Evolutionary conservation across 2,329 filamentous ascomycete genomes (phyloP).

Genomic region (Cryphonectria carpinicola): DNA sequence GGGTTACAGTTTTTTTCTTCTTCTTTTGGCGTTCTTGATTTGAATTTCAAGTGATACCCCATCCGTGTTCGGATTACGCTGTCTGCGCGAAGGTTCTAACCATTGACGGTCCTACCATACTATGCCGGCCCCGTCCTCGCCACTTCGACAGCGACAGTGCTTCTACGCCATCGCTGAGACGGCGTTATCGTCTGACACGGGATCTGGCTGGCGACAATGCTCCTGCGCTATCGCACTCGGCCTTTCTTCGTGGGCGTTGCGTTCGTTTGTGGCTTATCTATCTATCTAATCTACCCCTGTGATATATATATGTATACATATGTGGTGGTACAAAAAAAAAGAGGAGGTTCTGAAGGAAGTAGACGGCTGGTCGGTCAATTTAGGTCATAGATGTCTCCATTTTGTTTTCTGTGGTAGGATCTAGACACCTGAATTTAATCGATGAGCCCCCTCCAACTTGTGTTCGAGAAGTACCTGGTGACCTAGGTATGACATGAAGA

Average conservation of each 20-base stretch:
- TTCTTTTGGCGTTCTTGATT: constrained; percentile 31
- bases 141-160: constrained; percentile 58
- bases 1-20: constrained; percentile 23
- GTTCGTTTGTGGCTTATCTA: constrained; percentile 20
- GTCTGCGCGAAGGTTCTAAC: constrained; percentile 38
- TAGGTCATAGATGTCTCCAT: not conserved
- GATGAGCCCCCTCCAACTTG: not conserved
- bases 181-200: constrained; percentile 52
- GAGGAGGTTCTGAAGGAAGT: not conserved
- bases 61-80: constrained; percentile 57
- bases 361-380: not conserved
- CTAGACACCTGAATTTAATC: not conserved
- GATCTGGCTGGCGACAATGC: constrained; percentile 53
- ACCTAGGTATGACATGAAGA: not conserved
- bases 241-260: constrained; percentile 28
- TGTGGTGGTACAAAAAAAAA: not conserved
- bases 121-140: constrained; percentile 20
- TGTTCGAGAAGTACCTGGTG: not conserved
- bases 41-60: constrained; percentile 55
- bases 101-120: constrained; percentile 34
- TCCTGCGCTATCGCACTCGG: constrained; percentile 53
- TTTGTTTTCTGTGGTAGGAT: not conserved
- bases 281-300: not conserved
- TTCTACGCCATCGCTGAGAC: constrained; percentile 60
- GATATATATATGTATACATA: not conserved